Base-by-base conservation (phyloP, 169 alveolate species). In the Eimeria praecox region DNA sequence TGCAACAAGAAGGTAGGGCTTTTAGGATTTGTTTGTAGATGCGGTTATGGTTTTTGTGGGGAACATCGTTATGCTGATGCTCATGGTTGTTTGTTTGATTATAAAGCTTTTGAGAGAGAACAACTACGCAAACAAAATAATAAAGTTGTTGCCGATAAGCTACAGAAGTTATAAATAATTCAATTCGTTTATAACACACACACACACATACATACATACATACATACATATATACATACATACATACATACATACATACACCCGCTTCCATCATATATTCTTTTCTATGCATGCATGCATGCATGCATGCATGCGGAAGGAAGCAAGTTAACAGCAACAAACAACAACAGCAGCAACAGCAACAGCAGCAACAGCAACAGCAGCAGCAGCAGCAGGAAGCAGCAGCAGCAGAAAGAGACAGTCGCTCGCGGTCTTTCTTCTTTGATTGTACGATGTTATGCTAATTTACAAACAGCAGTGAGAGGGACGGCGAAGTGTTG, bases 1-100 rank as follows among this genome's bases (percentile, higher is more conserved):
- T 99, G 99, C 97, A 98, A 97, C 95, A 98, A 96, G 93, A 97
- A 97, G 95, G 97, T 98, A 40, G 99, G 99, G 40, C 96, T 98
- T 46, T 90, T 98, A 90, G 99, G 99, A 0, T 98, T 99, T 93
- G 95, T 90, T 77, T 99, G 99, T 96, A 97, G 99, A 86, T 99
- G 99, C 97, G 97, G 97, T 73, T 97, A 96, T 88, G 94, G 95
- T 59, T 99, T 98, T 95, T 99, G 99, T 92, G 97, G 99, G 44
- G 97, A 97, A 88, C 99, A 99, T 96, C 97, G 99, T 54, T 98
- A 98, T 92, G 99, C 99, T 3, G 99, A 98, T 80, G 97, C 97
- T 6, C 99, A 99, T 96, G 97, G 95, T 30, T 99, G 99, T 90
- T 96, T 96, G 33, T 99, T 98, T 90, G 99, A 99, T 97, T 98